Base-by-base conservation (phyloP, 768 basidiomycete species). In the Piloderma croceum region DNA sequence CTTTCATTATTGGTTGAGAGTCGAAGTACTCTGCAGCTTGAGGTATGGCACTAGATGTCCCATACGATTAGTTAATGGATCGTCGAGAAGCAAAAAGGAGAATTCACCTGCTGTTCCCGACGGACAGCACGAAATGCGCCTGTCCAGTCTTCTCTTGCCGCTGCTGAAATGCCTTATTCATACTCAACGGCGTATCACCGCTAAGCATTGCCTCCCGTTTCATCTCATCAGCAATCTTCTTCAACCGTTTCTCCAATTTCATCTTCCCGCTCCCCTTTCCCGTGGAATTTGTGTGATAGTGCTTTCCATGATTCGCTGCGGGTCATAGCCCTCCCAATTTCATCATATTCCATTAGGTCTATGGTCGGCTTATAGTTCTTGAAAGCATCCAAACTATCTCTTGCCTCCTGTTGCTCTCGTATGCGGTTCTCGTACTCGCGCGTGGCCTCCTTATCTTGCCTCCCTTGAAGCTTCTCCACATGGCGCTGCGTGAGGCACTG, bases 251-350 rank as follows among this genome's bases (percentile, higher is more conserved):
- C 71, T 97, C 94, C 18, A 85, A 91, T 74, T 98, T 98, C 79
- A 87, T 89, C 68, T 84, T 88, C 9, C 96, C 96, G 1, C 87
- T 89, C 2, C 90, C 90, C 63, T 98, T 97, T n/a, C 25, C 96
- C 96, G 51, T 99, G 96, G 79, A 99, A 98, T 58, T 90, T 88
- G 61, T 99, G 96, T 31, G 89, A 92, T 31, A 99, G 68, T 13
- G 91, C 90, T 67, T 97, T 97, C 93, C 94, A 98, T 5, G 94
- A 92, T 67, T 99, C 96, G 70, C 97, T 97, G n/a, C 83, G 83
- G 17, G 88, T 89, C 59, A 92, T 65, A 43, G 74, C 58, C 29
- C 94, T 75, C 34, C 94, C 94, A 58, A 90, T 89, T 61, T 99
- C 94, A 57, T 99, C 94, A 48, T 93, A 83, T 59, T 99, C 98